Conservation (phyloP, 192 early-diverging fungal species). For the Linnemannia exigua region DNA sequence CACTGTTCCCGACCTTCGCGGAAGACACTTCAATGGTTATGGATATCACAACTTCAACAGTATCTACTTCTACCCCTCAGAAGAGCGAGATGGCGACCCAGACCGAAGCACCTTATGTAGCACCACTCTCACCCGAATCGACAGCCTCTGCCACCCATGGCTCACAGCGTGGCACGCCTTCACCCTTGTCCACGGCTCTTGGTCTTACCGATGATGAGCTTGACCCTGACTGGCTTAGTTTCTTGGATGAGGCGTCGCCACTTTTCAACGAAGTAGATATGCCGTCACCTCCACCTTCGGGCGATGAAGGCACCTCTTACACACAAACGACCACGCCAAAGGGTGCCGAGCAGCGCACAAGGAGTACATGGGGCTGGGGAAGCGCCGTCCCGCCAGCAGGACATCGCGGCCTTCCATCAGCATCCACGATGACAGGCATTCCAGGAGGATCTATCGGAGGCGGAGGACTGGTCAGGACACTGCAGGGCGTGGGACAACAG, state of each 20-base stretch:
- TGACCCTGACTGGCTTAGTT: constrained; percentile 53
- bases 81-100: constrained; percentile 46
- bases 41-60: background rate
- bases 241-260: constrained; percentile 51
- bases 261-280: constrained; percentile 38
- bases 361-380: background rate
- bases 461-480: constrained; percentile 33
- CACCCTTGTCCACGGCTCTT: constrained; percentile 10
- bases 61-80: constrained; percentile 10
- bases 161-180: constrained; percentile 13
- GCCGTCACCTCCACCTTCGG: constrained; percentile 33
- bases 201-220: constrained; percentile 38
- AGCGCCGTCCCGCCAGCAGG: constrained; percentile 10
- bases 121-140: constrained; percentile 26
- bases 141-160: background rate
- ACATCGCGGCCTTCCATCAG: constrained; percentile 15
- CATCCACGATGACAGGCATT: constrained; percentile 10
- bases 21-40: background rate
- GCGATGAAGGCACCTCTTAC: constrained; percentile 16
- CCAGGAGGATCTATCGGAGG: constrained; percentile 21
- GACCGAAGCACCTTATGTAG: constrained; percentile 37
- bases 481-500: constrained; percentile 24
- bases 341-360: background rate
- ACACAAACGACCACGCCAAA: background rate
- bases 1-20: constrained; percentile 29